These are phyloP conservation scores for Heterobasidion irregulare DNA, from an alignment of 1,284 basidiomycete species.

Conservation along the genomic window DNA sequence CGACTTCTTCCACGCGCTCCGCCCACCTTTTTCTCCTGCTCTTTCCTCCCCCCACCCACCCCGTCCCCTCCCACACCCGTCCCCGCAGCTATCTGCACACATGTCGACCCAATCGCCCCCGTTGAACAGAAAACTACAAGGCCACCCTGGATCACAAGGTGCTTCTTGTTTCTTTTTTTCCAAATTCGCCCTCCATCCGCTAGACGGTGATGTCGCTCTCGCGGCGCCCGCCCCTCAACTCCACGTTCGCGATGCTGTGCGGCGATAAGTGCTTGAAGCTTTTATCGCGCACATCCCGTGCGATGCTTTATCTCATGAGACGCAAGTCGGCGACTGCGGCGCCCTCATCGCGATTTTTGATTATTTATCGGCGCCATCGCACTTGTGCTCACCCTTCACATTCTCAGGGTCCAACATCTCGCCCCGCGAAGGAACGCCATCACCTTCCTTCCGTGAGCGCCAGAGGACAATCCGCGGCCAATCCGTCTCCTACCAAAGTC, in stretches of 20 bases:
- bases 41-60: slow-evolving; percentile 15
- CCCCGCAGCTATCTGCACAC: slow-evolving; percentile 12
- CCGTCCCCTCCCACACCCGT: slow-evolving; percentile 8
- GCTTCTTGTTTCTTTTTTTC: slow-evolving; percentile 13
- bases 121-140: slow-evolving; percentile 35
- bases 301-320: too few relatives aligned
- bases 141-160: slow-evolving; percentile 29
- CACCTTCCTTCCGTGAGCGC: slow-evolving; percentile 54
- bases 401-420: slow-evolving; percentile 33
- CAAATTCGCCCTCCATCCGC: not conserved
- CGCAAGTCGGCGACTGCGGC: slow-evolving; percentile 1
- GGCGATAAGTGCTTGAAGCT: not conserved
- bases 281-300: too few relatives aligned
- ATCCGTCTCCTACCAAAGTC: slow-evolving; percentile 11
- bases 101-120: slow-evolving; percentile 62
- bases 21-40: slow-evolving; percentile 18
- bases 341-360: not conserved
- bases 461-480: slow-evolving; percentile 28
- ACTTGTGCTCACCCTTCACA: slow-evolving; percentile 5
- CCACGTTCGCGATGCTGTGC: not conserved
- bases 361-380: not conserved
- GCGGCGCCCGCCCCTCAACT: too few relatives aligned
- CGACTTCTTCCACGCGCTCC: slow-evolving; percentile 16
- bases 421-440: slow-evolving; percentile 58
- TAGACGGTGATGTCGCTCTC: too few relatives aligned